Evolutionary conservation across 2,329 filamentous ascomycete species (phyloP), one percentile per base, ranked within the genome.

Genomic region (Stagonosporopsis rhizophila): DNA sequence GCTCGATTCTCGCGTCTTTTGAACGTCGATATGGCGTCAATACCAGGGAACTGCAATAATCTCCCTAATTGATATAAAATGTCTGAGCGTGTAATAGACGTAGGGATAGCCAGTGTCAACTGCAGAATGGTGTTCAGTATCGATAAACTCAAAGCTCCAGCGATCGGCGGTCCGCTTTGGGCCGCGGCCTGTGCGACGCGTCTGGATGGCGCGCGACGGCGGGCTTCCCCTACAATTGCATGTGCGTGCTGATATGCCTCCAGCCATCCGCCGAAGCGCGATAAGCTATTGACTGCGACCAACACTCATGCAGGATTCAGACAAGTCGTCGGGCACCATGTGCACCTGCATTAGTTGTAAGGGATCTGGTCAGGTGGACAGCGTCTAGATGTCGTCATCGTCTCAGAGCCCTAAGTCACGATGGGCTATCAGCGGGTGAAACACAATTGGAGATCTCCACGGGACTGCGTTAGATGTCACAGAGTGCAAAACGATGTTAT

Each of bases 351-450:
- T 48, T 45, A 45, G 23, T 35, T 44, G 5, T 20, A 39, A 51
- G 46, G 20, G 34, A n/a, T 25, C 19, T 56, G 47, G 56, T 66
- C 63, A 68, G 46, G 58, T 48, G 56, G 59, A 51, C 64, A 48
- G 68, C 71, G 39, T 25, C 15, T 30, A 39, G 47, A 56, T 56
- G 71, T 67, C 71, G 71, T 73, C 71, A 74, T 75, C 58, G 67
- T 67, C 54, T 67, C 62, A 65, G 64, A 52, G 69, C 68, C 65
- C 64, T 69, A 70, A 63, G 68, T 73, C 71, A 74, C 65, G 67
- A 62, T 61, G 61, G 14, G 35, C 37, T 44, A 55, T 69, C 69
- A 72, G 59, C 17, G 19, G 46, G 59, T 17, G 22, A 41, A 17
- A 28, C 40, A 20, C 15, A 40, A 6, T 6, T 32, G 30, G 30